phyloP scores from a whole-genome alignment of 345 rosid species.

The Pseudoturritis turrita region DNA sequence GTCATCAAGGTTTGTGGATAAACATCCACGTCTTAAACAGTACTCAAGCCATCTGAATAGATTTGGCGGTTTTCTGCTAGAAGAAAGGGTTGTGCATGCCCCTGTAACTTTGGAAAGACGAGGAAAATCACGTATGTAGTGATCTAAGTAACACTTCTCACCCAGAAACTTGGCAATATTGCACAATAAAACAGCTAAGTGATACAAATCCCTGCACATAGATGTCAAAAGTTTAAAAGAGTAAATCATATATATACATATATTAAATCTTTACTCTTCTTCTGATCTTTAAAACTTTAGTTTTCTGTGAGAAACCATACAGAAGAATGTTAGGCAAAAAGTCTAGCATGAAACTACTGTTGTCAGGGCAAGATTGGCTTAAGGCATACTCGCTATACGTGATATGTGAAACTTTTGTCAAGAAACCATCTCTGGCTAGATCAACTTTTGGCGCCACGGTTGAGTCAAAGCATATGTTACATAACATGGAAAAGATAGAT shows the following conservation, averaged over 20 bases:
- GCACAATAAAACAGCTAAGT: constrained; percentile 62
- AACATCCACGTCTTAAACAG: constrained; percentile 67
- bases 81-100: constrained; percentile 28
- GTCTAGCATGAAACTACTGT: constrained; percentile 4
- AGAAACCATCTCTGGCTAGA: constrained; percentile 3
- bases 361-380: not conserved
- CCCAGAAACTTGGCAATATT: constrained; percentile 69
- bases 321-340: not conserved
- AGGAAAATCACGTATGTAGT: constrained; percentile 93
- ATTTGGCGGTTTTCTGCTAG: constrained; percentile 63
- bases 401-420: not conserved
- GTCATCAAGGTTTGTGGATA: constrained; percentile 47
- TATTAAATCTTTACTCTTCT: constrained; percentile 3
- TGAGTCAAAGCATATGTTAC: not conserved
- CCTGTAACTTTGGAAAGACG: constrained; percentile 44
- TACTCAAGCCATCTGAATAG: constrained; percentile 84
- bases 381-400: not conserved
- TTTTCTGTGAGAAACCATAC: not conserved
- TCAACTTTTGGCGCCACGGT: not conserved
- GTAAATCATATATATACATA: not conserved
- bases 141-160: constrained; percentile 68
- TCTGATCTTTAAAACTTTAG: not conserved
- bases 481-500: not conserved
- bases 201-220: constrained; percentile 72
- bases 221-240: constrained; percentile 22